A percentile compares a stretch with the other conserved stretches of the same genome.
phyloP scores from a whole-genome alignment of 73 alveolate species.

The Breviolum minutum region DNA sequence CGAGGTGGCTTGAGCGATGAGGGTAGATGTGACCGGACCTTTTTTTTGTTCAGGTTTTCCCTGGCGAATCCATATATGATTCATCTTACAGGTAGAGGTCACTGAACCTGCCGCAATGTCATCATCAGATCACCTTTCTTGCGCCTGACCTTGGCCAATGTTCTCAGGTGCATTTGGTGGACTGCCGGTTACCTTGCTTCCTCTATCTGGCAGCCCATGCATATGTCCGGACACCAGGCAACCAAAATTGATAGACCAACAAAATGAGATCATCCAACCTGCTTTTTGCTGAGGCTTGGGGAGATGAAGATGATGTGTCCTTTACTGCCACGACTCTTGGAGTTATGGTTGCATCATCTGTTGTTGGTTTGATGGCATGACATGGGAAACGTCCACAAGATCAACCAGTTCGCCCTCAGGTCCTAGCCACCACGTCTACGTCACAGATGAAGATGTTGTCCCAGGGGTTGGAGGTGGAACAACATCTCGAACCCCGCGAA shows the following conservation, averaged over 20 bases:
- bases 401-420: background rate
- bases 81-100: too few relatives aligned
- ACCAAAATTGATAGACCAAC: background rate
- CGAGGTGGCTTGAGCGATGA: background rate
- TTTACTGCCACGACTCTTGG: background rate
- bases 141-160: too few relatives aligned
- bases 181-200: slow-evolving; percentile 87
- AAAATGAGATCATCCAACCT: background rate
- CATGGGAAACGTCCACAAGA: too few relatives aligned
- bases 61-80: too few relatives aligned
- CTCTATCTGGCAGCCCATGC: slow-evolving; percentile 39
- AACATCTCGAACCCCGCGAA: background rate
- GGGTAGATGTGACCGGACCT: too few relatives aligned
- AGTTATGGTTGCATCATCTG: too few relatives aligned
- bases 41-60: too few relatives aligned
- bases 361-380: too few relatives aligned
- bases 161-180: slow-evolving; percentile 28
- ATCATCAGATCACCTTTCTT: background rate
- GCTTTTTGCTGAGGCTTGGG: background rate
- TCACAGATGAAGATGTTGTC: background rate
- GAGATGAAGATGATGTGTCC: slow-evolving; percentile 8
- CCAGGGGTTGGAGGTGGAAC: slow-evolving; percentile 32
- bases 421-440: background rate
- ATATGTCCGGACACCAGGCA: background rate
- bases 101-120: too few relatives aligned